Conservation (phyloP, 768 basidiomycete genomes). For the Tylopilus felleus region DNA sequence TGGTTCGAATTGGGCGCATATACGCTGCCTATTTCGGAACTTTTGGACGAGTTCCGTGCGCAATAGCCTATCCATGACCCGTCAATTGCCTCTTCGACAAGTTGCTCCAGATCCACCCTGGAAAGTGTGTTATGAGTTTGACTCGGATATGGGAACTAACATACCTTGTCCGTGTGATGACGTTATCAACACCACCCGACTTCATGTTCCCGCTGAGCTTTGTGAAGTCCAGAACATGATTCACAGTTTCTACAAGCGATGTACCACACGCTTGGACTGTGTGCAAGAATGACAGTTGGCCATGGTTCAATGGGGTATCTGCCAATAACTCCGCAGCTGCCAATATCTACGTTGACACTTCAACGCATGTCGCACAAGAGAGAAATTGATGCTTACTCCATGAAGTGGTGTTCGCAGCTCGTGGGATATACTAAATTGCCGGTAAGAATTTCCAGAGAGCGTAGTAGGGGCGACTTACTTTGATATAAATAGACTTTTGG, state of each 20-base stretch:
- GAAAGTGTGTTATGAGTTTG: background rate
- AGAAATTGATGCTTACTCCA: constrained; percentile 50
- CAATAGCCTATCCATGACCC: constrained; percentile 93
- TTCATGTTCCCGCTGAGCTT: constrained; percentile 87
- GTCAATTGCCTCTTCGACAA: constrained; percentile 87
- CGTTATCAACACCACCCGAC: constrained; percentile 72
- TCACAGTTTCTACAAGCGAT: constrained; percentile 94
- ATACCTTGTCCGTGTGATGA: constrained; percentile 64
- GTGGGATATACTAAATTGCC: constrained; percentile 68
- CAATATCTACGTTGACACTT: constrained; percentile 53
- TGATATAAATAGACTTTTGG: constrained; percentile 88
- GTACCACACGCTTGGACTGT: constrained; percentile 94
- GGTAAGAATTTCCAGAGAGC: constrained; percentile 5
- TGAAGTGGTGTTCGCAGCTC: constrained; percentile 90
- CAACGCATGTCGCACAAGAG: background rate
- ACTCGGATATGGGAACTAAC: constrained; percentile 21
- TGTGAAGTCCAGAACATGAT: constrained; percentile 94
- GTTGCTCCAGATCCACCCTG: constrained; percentile 72
- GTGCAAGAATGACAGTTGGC: constrained; percentile 83
- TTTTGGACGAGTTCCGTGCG: constrained; percentile 67
- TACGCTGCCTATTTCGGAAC: constrained; percentile 87
- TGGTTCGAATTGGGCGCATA: constrained; percentile 72
- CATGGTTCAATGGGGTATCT: constrained; percentile 78
- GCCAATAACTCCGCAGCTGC: constrained; percentile 89
- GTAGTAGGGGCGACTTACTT: constrained; percentile 50